A percentile compares a stretch with the other conserved stretches of the same genome.
phyloP scores from a whole-genome alignment of 805 yeast species.

The Ogataea saltuana region DNA sequence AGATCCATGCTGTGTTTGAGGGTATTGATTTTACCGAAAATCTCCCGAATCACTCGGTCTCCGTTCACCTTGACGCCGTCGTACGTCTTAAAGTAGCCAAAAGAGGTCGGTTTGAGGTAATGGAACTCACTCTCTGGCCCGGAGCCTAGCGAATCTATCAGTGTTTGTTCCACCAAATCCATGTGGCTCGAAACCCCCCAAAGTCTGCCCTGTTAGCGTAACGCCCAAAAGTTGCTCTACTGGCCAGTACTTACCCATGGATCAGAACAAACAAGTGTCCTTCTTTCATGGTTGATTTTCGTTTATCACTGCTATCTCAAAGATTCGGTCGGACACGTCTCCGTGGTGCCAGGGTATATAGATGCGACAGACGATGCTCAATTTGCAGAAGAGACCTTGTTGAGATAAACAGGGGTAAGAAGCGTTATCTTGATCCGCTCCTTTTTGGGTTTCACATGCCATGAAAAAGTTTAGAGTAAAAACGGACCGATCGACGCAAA shows the following conservation, averaged over 20 bases:
- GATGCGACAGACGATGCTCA: too few relatives aligned
- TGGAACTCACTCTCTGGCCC: conserved; percentile 40
- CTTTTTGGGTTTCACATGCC: background rate
- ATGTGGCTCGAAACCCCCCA: conserved; percentile 71
- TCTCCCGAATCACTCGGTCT: conserved; percentile 66
- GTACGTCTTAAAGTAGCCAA: conserved; percentile 72
- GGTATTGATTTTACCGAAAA: conserved; percentile 45
- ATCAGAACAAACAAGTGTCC: conserved; percentile 68
- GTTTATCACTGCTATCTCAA: too few relatives aligned
- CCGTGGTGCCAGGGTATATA: too few relatives aligned
- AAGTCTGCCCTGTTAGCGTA: conserved; percentile 29
- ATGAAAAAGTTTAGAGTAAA: background rate
- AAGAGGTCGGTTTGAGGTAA: conserved; percentile 56
- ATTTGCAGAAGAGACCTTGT: background rate
- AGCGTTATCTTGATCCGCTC: background rate
- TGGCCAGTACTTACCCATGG: conserved; percentile 59
- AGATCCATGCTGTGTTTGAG: conserved; percentile 35
- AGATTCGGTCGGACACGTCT: background rate
- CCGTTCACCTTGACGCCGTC: conserved; percentile 82
- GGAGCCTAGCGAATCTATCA: conserved; percentile 40
- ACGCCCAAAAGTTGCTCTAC: background rate
- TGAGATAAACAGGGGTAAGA: background rate
- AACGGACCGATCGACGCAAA: background rate
- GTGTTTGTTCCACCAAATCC: conserved; percentile 44
- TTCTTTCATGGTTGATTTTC: conserved; percentile 18